A percentile compares a stretch with the other conserved stretches of the same genome.
Conservation (phyloP, 2,329 filamentous ascomycete genomes). For the Xylaria digitata region DNA sequence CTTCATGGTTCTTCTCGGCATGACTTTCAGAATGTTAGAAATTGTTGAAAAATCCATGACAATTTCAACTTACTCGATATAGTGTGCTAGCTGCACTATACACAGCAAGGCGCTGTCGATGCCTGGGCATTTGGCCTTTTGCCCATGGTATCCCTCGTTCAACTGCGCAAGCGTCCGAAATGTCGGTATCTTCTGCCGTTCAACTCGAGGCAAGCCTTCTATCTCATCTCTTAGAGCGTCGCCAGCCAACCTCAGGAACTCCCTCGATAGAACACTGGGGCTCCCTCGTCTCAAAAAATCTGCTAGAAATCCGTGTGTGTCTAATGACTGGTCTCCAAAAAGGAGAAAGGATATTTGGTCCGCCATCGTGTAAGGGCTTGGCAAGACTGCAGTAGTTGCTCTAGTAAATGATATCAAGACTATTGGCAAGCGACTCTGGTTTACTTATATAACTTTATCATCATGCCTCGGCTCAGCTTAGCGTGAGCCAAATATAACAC, state of each 20-base stretch:
- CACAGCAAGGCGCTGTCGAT: slow-evolving; percentile 74
- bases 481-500: slow-evolving; percentile 46
- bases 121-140: slow-evolving; percentile 67
- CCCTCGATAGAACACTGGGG: slow-evolving; percentile 65
- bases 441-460: slow-evolving; percentile 48
- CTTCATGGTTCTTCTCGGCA: slow-evolving; percentile 65
- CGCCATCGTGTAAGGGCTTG: slow-evolving; percentile 54
- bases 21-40: slow-evolving; percentile 56
- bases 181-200: slow-evolving; percentile 68
- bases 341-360: slow-evolving; percentile 67
- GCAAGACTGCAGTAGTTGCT: slow-evolving; percentile 36
- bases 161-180: slow-evolving; percentile 73
- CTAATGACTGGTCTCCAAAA: slow-evolving; percentile 78
- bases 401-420: slow-evolving; percentile 38
- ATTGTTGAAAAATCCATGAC: background rate
- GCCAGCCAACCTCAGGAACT: slow-evolving; percentile 69
- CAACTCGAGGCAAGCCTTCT: slow-evolving; percentile 65
- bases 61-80: slow-evolving; percentile 68
- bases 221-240: slow-evolving; percentile 70
- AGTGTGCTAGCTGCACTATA: slow-evolving; percentile 74
- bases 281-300: slow-evolving; percentile 60
- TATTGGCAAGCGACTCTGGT: slow-evolving; percentile 37
- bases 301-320: slow-evolving; percentile 72
- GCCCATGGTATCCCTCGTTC: slow-evolving; percentile 71
- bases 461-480: slow-evolving; percentile 34